These are phyloP conservation scores for Calocera viscosa DNA, from an alignment of 768 basidiomycete genomes.

Conservation along the genomic window DNA sequence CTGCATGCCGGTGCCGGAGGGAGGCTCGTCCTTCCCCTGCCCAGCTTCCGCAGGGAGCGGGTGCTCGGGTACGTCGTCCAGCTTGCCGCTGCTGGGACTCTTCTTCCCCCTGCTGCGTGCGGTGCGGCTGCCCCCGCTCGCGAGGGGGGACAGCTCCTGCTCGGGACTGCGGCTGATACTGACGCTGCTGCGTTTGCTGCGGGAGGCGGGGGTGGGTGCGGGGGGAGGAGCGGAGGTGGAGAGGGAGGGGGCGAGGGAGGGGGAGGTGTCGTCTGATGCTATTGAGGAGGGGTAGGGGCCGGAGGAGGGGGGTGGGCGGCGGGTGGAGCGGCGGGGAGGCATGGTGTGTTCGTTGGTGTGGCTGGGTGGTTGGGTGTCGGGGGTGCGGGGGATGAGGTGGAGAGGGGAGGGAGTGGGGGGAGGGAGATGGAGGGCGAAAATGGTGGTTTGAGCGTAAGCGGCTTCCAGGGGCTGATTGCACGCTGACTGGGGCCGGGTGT, in stretches of 20 bases:
- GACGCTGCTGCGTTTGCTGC: background rate
- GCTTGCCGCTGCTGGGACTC: too few species aligned
- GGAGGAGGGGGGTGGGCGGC: background rate
- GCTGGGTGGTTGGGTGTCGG: background rate
- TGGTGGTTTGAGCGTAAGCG: too few species aligned
- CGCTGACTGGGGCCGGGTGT: too few species aligned
- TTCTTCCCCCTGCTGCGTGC: too few species aligned
- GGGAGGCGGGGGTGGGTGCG: background rate
- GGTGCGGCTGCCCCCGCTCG: background rate
- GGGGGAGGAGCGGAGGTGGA: background rate
- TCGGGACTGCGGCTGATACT: background rate
- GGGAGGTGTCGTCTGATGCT: background rate
- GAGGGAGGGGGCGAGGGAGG: background rate
- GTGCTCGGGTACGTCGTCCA: too few species aligned
- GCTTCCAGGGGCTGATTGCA: too few species aligned
- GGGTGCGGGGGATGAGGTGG: background rate
- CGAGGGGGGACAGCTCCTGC: background rate
- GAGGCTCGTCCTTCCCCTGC: background rate
- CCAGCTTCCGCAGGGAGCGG: background rate
- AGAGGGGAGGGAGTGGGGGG: background rate
- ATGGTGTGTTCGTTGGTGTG: background rate
- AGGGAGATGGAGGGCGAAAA: too few species aligned
- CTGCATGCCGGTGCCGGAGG: background rate
- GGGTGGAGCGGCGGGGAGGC: background rate
- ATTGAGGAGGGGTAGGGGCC: background rate